phyloP scores from a whole-genome alignment of 2,329 filamentous ascomycete genomes.

The Sarocladium brachiariae region DNA sequence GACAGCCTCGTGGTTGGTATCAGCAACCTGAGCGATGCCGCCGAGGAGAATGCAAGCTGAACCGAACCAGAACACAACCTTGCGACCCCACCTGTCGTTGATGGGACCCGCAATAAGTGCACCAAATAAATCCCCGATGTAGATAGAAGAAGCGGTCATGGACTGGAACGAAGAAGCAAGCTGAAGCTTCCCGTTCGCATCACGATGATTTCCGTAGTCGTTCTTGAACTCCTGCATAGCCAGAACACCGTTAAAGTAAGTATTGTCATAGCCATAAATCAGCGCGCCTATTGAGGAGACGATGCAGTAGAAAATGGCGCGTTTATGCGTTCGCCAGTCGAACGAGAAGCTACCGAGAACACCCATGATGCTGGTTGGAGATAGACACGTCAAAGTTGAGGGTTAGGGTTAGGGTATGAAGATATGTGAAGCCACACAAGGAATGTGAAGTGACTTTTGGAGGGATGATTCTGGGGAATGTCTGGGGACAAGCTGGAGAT shows the following conservation, averaged over 20 bases:
- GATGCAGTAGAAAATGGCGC: slow-evolving; percentile 23
- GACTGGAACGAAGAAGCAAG: slow-evolving; percentile 23
- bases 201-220: slow-evolving; percentile 18
- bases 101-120: slow-evolving; percentile 27
- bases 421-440: too few relatives aligned
- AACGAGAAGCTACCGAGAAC: slow-evolving; percentile 9
- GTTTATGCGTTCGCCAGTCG: slow-evolving; percentile 14
- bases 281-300: slow-evolving; percentile 18
- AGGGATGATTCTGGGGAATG: slow-evolving; percentile 8
- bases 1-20: slow-evolving; percentile 15
- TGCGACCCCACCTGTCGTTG: slow-evolving; percentile 29
- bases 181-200: slow-evolving; percentile 15
- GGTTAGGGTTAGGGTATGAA: slow-evolving; percentile 6
- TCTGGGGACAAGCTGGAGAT: slow-evolving; percentile 12
- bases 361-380: slow-evolving; percentile 12
- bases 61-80: slow-evolving; percentile 26
- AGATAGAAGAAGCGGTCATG: slow-evolving; percentile 29
- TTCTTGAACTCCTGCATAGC: slow-evolving; percentile 22
- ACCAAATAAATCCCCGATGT: slow-evolving; percentile 31
- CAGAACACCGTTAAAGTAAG: slow-evolving; percentile 21
- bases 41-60: slow-evolving; percentile 24
- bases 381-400: too few relatives aligned
- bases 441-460: not conserved
- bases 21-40: slow-evolving; percentile 15
- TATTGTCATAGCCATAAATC: slow-evolving; percentile 17